These are phyloP conservation scores for Paradendryphiella salina DNA, from an alignment of 2,329 filamentous ascomycete genomes.

Conservation along the genomic window DNA sequence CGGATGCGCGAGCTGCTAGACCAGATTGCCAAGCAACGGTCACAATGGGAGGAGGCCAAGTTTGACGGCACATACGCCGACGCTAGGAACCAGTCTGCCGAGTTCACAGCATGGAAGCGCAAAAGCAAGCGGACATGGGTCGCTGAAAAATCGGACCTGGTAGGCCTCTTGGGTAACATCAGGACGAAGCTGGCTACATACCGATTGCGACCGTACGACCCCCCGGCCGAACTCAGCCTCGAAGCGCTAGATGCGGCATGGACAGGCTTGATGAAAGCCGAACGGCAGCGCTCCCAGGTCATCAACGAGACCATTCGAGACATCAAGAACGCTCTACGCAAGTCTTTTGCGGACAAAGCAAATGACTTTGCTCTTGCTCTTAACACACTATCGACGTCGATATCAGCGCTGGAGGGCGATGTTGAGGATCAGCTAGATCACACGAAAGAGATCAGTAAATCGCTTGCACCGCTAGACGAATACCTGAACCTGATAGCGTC, in stretches of 20 bases:
- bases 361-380: slow-evolving; percentile 96
- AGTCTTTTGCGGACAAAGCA: slow-evolving; percentile 94
- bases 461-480: slow-evolving; percentile 83
- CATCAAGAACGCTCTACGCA: slow-evolving; percentile 93
- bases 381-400: slow-evolving; percentile 91
- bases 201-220: slow-evolving; percentile 85
- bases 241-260: slow-evolving; percentile 84
- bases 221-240: slow-evolving; percentile 78
- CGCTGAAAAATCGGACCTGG: slow-evolving; percentile 93
- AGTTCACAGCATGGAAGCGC: slow-evolving; percentile 88
- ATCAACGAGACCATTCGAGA: slow-evolving; percentile 99
- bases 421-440: slow-evolving; percentile 92
- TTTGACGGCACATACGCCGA: slow-evolving; percentile 93
- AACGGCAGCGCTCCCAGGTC: slow-evolving; percentile 85
- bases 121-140: slow-evolving; percentile 94
- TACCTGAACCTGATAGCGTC: slow-evolving; percentile 86
- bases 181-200: slow-evolving; percentile 98
- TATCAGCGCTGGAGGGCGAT: slow-evolving; percentile 95
- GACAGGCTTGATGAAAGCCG: slow-evolving; percentile 75
- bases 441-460: slow-evolving; percentile 81
- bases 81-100: slow-evolving; percentile 80
- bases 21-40: slow-evolving; percentile 72
- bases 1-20: slow-evolving; percentile 82
- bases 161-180: slow-evolving; percentile 92
- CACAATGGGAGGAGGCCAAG: slow-evolving; percentile 74